Evolutionary conservation across 768 basidiomycete species (phyloP).

Genomic region (Lactarius akahatsu): DNA sequence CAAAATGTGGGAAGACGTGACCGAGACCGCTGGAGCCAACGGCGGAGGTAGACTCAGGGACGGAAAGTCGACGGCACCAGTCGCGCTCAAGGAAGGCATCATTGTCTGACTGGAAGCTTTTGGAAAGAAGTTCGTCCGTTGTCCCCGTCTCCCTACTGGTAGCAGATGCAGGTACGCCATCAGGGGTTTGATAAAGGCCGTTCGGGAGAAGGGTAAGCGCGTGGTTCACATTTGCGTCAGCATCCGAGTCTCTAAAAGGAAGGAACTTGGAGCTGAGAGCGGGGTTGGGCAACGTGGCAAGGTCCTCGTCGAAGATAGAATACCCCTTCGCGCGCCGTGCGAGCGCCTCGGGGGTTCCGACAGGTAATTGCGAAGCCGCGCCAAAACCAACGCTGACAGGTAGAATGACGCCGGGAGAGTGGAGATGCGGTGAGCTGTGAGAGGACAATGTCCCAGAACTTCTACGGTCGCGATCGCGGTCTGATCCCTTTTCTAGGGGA

Average conservation of each 20-base stretch:
- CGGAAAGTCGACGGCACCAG: constrained; percentile 40
- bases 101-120: constrained; percentile 53
- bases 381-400: constrained; percentile 19
- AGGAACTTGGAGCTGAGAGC: constrained; percentile 44
- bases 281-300: constrained; percentile 36
- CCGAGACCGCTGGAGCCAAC: constrained; percentile 26
- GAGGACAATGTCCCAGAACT: constrained; percentile 14
- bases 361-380: constrained; percentile 30
- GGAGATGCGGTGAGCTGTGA: constrained; percentile 22
- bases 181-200: constrained; percentile 51
- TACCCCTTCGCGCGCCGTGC: constrained; percentile 41
- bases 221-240: constrained; percentile 39
- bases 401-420: constrained; percentile 24
- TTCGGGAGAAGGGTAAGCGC: constrained; percentile 54
- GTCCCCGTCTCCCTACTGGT: constrained; percentile 33
- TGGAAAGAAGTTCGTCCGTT: constrained; percentile 38
- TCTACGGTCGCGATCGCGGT: constrained; percentile 14
- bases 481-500: constrained; percentile 27
- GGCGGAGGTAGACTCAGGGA: constrained; percentile 23
- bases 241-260: constrained; percentile 52
- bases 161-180: constrained; percentile 11
- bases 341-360: constrained; percentile 22
- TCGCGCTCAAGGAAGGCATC: constrained; percentile 53
- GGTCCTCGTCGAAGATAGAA: constrained; percentile 43
- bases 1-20: constrained; percentile 27